Evolutionary conservation across 768 basidiomycete species (phyloP).

Genomic region (Pholiota conissans): DNA sequence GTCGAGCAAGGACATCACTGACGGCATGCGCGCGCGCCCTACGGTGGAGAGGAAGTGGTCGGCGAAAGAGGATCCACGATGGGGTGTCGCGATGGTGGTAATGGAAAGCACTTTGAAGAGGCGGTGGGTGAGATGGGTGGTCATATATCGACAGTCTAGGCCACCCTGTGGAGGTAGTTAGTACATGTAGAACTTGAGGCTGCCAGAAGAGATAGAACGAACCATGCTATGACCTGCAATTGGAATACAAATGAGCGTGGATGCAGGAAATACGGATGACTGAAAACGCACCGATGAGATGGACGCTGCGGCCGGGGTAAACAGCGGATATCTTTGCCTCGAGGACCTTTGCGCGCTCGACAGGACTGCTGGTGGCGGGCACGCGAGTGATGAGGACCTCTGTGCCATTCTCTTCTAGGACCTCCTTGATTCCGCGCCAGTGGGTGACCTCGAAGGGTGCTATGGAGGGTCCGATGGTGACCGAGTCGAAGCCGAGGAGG

Average conservation of each 20-base stretch:
- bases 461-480: slow-evolving; percentile 75
- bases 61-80: slow-evolving; percentile 91
- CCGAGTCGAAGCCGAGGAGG: slow-evolving; percentile 84
- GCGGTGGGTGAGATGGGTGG: slow-evolving; percentile 71
- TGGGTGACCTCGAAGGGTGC: slow-evolving; percentile 86
- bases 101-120: slow-evolving; percentile 83
- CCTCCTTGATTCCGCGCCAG: slow-evolving; percentile 97
- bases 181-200: background rate
- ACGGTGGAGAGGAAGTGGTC: slow-evolving; percentile 82
- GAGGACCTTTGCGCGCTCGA: slow-evolving; percentile 90
- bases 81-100: slow-evolving; percentile 94
- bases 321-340: slow-evolving; percentile 75
- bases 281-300: slow-evolving; percentile 71
- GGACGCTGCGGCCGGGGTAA: slow-evolving; percentile 83
- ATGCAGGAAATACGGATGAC: too few relatives aligned
- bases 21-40: slow-evolving; percentile 66
- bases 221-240: slow-evolving; percentile 84
- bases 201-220: slow-evolving; percentile 11
- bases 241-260: background rate
- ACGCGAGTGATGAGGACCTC: slow-evolving; percentile 94
- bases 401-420: slow-evolving; percentile 81
- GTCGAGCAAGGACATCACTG: slow-evolving; percentile 73
- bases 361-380: slow-evolving; percentile 86
- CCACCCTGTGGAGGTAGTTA: slow-evolving; percentile 58
- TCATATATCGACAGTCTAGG: slow-evolving; percentile 89